Evolutionary conservation across 2,329 filamentous ascomycete genomes (phyloP), one percentile per base, ranked within the genome.

Genomic region (Monilinia fructigena): DNA sequence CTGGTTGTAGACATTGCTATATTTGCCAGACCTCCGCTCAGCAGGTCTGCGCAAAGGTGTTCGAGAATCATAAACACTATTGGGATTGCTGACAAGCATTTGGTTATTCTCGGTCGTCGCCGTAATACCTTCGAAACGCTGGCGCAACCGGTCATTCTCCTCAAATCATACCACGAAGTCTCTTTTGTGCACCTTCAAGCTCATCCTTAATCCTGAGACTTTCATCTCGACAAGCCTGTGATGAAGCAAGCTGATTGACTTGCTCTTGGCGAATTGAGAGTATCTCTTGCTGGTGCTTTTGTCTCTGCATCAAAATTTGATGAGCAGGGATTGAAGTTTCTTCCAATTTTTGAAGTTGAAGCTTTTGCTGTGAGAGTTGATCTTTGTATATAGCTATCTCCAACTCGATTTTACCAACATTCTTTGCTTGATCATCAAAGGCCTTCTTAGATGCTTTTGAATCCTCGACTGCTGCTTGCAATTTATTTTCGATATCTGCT

Each of bases 261-360:
- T 53, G 47, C 45, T 45, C 47, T 60, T 54, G 48, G 26, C 55
- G 63, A 54, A 53, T 42, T 16, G 55, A 53, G 4, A 14, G 14
- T 16, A 65, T 31, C 20, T 61, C 63, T 52, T 53, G 55, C 11
- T 31, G 35, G 35, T 65, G 55, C 48, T 65, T 45, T 31, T 53
- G 18, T 10, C 18, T 47, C 3, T 47, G 47, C 40, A 42, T 31
- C 40, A 53, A 23, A 42, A 45, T 2, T 14, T 42, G 23, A 48
- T 26, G 6, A 42, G 23, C 26, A 7, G 50, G 40, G 12, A 60
- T 45, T 5, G 35, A 28, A 38, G 26, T 28, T 53, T 45, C 55
- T 16, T 65, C 55, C 7, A 65, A 28, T 18, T 14, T 59, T 20
- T 65, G 55, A 60, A 65, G 45, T 35, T 65, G 47, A 23, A 40